These are phyloP conservation scores for Colletotrichum lentis DNA, from an alignment of 2,329 filamentous ascomycete species.

Conservation along the genomic window DNA sequence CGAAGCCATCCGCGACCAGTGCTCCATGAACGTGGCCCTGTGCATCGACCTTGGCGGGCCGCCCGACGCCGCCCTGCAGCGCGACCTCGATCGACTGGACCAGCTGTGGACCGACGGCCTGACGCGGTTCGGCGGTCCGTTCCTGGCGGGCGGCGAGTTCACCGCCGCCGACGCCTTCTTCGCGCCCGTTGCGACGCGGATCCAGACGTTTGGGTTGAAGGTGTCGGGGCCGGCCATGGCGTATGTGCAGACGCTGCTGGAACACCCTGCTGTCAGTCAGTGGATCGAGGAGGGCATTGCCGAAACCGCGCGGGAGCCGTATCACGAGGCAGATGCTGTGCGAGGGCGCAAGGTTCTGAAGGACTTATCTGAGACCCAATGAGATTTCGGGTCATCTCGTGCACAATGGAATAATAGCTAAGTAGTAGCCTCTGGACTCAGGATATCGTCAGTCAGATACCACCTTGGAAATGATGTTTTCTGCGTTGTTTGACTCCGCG, in stretches of 20 bases:
- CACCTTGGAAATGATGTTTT: too few species aligned
- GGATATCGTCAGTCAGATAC: too few species aligned
- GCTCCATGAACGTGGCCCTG: conserved; percentile 53
- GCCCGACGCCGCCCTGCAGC: conserved; percentile 44
- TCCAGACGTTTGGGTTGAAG: conserved; percentile 50
- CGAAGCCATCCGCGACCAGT: conserved; percentile 51
- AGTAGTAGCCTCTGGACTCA: background rate
- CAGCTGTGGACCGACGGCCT: conserved; percentile 52
- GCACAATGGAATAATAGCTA: background rate
- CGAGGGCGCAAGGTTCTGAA: conserved; percentile 23
- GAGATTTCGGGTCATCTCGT: background rate
- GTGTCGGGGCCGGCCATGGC: conserved; percentile 44
- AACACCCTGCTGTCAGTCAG: conserved; percentile 47
- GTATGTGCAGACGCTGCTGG: conserved; percentile 49
- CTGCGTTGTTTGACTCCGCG: too few species aligned
- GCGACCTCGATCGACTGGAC: conserved; percentile 49
- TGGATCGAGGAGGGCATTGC: conserved; percentile 51
- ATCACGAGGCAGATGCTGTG: conserved; percentile 18
- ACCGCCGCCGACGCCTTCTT: conserved; percentile 53
- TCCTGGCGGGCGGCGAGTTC: conserved; percentile 51
- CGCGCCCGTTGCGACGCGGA: conserved; percentile 52
- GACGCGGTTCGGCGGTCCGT: conserved; percentile 52
- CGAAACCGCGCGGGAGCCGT: conserved; percentile 49
- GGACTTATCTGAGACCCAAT: conserved; percentile 20
- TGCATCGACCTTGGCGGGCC: conserved; percentile 46